phyloP scores from a whole-genome alignment of 192 early-diverging fungal genomes.

The Chytriomyces hyalinus region DNA sequence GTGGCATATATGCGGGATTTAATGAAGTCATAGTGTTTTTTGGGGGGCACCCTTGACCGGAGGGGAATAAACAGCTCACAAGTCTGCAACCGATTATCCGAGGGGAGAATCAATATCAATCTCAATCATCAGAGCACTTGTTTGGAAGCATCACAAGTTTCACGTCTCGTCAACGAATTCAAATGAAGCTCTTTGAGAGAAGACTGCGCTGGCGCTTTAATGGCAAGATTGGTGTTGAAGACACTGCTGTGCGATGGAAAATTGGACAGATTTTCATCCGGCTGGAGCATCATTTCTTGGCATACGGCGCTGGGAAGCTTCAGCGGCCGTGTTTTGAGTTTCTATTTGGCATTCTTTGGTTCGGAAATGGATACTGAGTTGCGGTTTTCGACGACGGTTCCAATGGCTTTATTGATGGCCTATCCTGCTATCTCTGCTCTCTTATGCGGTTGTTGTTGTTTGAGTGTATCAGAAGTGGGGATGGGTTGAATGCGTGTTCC shows the following conservation, averaged over 20 bases:
- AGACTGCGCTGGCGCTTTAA: not conserved
- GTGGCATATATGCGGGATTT: slow-evolving; percentile 13
- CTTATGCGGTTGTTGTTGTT: not conserved
- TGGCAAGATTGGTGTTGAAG: not conserved
- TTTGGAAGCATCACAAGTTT: too few relatives aligned
- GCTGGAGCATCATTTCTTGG: not conserved
- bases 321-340: not conserved
- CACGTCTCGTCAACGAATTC: too few relatives aligned
- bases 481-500: not conserved
- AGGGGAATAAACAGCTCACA: too few relatives aligned
- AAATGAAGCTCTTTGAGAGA: slow-evolving; percentile 17
- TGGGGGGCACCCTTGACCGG: too few relatives aligned
- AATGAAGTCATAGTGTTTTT: not conserved
- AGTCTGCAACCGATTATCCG: too few relatives aligned
- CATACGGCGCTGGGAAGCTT: not conserved
- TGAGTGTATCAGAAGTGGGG: not conserved
- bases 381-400: not conserved
- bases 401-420: slow-evolving; percentile 16
- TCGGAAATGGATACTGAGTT: not conserved
- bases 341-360: not conserved
- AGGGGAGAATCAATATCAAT: too few relatives aligned
- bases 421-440: slow-evolving; percentile 20
- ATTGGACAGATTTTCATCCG: too few relatives aligned
- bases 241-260: not conserved
- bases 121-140: too few relatives aligned